Conservation (phyloP, 495 filamentous ascomycete species). For the Penicillium soppii region DNA sequence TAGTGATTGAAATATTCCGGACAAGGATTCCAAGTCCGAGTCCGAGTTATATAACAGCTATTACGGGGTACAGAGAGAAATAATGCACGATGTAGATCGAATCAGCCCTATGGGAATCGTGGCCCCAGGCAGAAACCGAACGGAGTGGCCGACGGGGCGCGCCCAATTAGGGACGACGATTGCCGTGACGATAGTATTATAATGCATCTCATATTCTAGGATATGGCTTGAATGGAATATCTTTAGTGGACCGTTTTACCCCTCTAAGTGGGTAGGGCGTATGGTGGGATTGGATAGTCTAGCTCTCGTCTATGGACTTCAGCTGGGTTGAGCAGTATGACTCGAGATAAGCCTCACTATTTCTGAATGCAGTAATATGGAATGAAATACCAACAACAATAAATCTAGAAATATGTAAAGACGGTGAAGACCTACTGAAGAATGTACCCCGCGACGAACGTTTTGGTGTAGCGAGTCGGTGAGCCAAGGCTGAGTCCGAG, state of each 20-base stretch:
- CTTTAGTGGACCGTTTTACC: no score
- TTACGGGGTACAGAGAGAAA: no score
- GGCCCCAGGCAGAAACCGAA: slow-evolving; percentile 21
- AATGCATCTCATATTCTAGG: no score
- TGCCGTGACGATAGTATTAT: no score
- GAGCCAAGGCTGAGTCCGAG: slow-evolving; percentile 1
- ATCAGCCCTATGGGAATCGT: slow-evolving; percentile 16
- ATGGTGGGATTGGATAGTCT: not conserved
- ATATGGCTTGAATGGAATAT: no score
- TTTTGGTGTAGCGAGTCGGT: not conserved
- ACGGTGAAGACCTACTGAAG: slow-evolving; percentile 3
- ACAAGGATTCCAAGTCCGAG: no score
- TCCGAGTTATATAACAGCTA: no score
- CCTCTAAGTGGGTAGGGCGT: no score
- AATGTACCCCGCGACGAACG: not conserved
- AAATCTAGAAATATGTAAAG: not conserved
- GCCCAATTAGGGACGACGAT: slow-evolving; percentile 6
- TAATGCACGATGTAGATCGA: slow-evolving; percentile 6
- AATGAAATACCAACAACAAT: no score
- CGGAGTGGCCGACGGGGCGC: slow-evolving; percentile 9
- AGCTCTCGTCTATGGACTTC: no score
- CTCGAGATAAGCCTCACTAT: not conserved
- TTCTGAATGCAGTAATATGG: not conserved
- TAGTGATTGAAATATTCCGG: no score
- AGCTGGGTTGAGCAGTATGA: not conserved